Percentiles rank a stretch among this genome's conserved stretches.
Evolutionary conservation across 345 rosid species (phyloP).

Genomic region (Rubroshorea leprosula): DNA sequence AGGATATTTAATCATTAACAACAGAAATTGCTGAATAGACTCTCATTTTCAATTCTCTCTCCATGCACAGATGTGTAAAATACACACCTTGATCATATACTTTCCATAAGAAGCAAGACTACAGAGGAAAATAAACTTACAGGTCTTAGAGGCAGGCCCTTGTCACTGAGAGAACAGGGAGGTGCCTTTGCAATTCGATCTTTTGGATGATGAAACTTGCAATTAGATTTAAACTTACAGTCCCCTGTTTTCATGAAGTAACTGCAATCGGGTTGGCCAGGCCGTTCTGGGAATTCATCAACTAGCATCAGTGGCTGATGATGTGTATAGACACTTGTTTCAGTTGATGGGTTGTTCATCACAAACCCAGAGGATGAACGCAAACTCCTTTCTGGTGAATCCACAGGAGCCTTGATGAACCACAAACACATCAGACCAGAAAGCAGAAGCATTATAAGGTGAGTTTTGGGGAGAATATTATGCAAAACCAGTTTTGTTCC

Average conservation of each 20-base stretch:
- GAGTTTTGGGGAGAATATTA: not conserved
- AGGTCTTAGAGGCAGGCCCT: conserved; percentile 94
- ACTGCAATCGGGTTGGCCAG: conserved; percentile 85
- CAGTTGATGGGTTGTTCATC: conserved; percentile 33
- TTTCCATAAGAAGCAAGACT: conserved; percentile 9
- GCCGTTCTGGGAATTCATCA: conserved; percentile 89
- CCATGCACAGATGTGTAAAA: too few species aligned
- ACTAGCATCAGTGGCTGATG: conserved; percentile 42
- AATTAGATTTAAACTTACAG: conserved; percentile 72
- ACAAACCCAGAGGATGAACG: conserved; percentile 43
- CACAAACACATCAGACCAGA: conserved; percentile 18
- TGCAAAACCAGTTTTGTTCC: conserved; percentile 1
- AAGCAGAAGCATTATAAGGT: not conserved
- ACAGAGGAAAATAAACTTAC: conserved; percentile 40
- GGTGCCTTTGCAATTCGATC: conserved; percentile 38
- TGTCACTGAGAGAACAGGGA: conserved; percentile 60
- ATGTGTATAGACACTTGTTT: conserved; percentile 34
- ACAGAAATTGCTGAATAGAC: too few species aligned
- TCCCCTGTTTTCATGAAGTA: conserved; percentile 81
- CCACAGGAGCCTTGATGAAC: conserved; percentile 48
- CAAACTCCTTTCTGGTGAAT: conserved; percentile 48
- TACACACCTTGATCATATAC: not conserved
- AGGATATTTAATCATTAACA: not conserved
- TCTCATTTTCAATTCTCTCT: too few species aligned
- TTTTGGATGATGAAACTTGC: conserved; percentile 93